Evolutionary conservation across 2,329 filamentous ascomycete species (phyloP).

Genomic region (Neopestalotiopsis clavispora): DNA sequence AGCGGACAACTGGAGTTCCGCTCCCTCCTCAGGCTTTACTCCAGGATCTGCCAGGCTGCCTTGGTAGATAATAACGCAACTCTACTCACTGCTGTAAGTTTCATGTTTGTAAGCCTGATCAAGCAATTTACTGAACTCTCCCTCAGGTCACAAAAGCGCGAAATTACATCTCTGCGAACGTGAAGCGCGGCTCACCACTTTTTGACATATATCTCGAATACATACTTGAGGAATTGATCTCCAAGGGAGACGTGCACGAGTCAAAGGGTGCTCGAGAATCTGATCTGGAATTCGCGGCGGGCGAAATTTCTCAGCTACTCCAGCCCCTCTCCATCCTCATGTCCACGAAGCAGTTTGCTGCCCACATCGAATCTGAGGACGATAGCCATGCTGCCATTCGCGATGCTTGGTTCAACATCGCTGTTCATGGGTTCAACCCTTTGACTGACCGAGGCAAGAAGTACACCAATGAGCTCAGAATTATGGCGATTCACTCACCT

Average conservation of each 20-base stretch:
- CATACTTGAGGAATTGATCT: constrained; percentile 84
- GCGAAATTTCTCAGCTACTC: constrained; percentile 86
- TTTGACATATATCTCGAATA: constrained; percentile 86
- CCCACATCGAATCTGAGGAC: constrained; percentile 58
- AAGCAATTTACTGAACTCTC: constrained; percentile 19
- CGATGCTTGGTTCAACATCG: constrained; percentile 98
- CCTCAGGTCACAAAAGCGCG: constrained; percentile 74
- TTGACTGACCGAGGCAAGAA: constrained; percentile 74
- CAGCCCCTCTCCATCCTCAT: constrained; percentile 87
- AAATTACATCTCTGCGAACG: constrained; percentile 74
- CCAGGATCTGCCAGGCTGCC: constrained; percentile 74
- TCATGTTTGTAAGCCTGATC: not conserved
- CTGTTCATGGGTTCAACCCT: constrained; percentile 86
- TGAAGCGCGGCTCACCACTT: constrained; percentile 71
- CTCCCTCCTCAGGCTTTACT: constrained; percentile 82
- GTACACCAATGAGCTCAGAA: constrained; percentile 76
- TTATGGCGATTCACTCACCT: constrained; percentile 85
- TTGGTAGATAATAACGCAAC: constrained; percentile 70
- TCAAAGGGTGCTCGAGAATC: constrained; percentile 74
- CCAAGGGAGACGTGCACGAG: constrained; percentile 85
- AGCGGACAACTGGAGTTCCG: constrained; percentile 84
- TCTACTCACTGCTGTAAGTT: constrained; percentile 73
- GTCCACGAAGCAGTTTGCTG: constrained; percentile 63
- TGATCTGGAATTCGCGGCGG: constrained; percentile 81
- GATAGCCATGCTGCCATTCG: constrained; percentile 76